Percentiles rank a stretch among this genome's conserved stretches.
Evolutionary conservation across 306 rosid species (phyloP).

Genomic region (Vigna unguiculata): DNA sequence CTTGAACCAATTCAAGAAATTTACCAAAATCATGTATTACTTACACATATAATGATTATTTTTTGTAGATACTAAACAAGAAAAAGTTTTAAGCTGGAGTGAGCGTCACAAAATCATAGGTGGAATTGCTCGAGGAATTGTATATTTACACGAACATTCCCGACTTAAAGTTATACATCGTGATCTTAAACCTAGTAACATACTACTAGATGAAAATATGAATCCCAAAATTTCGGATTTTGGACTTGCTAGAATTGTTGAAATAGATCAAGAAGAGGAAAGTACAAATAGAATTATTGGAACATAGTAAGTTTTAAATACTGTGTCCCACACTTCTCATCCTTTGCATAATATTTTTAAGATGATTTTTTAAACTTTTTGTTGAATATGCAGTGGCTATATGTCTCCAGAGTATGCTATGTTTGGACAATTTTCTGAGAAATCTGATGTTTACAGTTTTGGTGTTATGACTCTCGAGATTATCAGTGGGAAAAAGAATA

Average conservation of each 20-base stretch:
- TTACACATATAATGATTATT: background rate
- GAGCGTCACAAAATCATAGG: conserved; percentile 13
- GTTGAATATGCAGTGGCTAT: background rate
- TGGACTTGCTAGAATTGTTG: conserved; percentile 24
- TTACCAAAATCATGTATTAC: background rate
- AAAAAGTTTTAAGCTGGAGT: background rate
- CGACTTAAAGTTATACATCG: conserved; percentile 18
- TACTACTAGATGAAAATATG: background rate
- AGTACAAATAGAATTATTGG: background rate
- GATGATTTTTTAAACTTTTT: background rate
- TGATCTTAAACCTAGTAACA: background rate
- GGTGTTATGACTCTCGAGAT: conserved; percentile 7
- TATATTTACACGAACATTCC: conserved; percentile 3
- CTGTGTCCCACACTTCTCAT: background rate
- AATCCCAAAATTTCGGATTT: conserved; percentile 26
- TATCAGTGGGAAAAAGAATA: conserved; percentile 24
- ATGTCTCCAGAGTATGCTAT: background rate
- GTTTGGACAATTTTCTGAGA: background rate
- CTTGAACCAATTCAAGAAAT: background rate
- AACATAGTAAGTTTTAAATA: background rate
- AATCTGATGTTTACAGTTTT: conserved; percentile 6
- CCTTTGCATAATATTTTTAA: background rate
- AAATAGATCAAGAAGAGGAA: conserved; percentile 1
- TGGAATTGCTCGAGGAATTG: conserved; percentile 4
- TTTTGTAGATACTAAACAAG: background rate